Evolutionary conservation across 164 flowering plant genomes (phyloP), one percentile per base, ranked within the genome.

Genomic region (Warburgia ugandensis): DNA sequence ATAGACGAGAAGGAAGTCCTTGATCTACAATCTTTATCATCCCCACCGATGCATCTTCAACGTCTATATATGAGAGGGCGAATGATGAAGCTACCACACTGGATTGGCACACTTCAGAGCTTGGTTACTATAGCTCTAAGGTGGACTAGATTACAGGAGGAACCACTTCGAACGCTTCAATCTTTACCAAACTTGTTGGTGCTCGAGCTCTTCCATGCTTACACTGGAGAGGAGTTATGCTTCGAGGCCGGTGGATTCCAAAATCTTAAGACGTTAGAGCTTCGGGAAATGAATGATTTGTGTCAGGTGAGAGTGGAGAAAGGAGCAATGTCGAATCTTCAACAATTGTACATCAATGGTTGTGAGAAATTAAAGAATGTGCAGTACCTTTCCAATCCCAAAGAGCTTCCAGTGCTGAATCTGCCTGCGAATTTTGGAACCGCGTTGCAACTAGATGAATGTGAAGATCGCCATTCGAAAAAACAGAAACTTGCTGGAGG

Each of bases 111-210:
- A 1, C 57, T 66, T 33, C 32, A 30, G 0, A 39, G 25, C 38
- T 26, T 73, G 13, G 52, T 23, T 9, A 58, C 13, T 29, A 11
- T 73, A 1, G 29, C 10, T 23, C 36, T 73, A 14, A 25, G 32
- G 14, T 37, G 66, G 56, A 61, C 68, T 2, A 17, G 44, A 6
- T 28, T 69, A 37, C 21, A 2, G 3, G 64, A 55, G 12, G 64
- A 70, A 50, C 70, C 71, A 14, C 52, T 70, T 5, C 32, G 47
- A 19, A 22, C 3, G 5, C 71, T 74, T 9, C 60, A 66, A 47
- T 52, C 29, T 20, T 23, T 74, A 53, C 69, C 69, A 11, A 68
- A 61, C 33, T 45, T 74, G 12, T 55, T 51, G 2, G 45, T 59
- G 14, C 61, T 74, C 11, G 57, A 42, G 2, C 55, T 70, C 10